A percentile compares a stretch with the other conserved stretches of the same genome.
These are phyloP conservation scores for Chenopodium album DNA, from an alignment of 148 eudicot species.

Conservation along the genomic window DNA sequence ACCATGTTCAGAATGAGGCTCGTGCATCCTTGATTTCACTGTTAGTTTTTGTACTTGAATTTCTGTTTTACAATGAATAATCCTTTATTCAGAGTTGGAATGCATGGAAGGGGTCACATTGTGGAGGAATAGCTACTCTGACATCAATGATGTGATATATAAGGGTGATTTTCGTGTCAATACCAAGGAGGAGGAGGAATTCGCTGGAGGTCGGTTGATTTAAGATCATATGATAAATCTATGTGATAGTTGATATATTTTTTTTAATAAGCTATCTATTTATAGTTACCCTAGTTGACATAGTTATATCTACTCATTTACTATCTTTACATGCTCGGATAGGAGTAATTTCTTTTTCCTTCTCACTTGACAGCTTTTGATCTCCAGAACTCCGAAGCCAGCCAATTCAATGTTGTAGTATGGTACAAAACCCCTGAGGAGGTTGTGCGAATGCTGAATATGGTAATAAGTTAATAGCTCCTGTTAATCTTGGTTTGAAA, in stretches of 20 bases:
- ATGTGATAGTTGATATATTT: no score
- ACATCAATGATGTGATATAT: constrained; percentile 63
- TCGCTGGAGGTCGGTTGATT: constrained; percentile 54
- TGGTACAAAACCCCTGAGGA: constrained; percentile 59
- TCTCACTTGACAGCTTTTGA: constrained; percentile 60
- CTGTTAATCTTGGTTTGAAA: neutral
- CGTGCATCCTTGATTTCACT: neutral
- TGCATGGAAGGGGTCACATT: constrained; percentile 54
- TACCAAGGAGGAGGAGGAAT: constrained; percentile 37
- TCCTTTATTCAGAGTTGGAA: constrained; percentile 40
- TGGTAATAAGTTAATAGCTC: constrained; percentile 46
- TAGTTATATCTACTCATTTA: no score
- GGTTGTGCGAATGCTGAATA: constrained; percentile 66
- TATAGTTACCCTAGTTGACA: no score
- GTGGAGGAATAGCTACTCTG: constrained; percentile 80
- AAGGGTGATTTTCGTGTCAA: constrained; percentile 46
- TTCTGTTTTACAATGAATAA: neutral
- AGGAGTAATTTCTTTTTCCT: neutral
- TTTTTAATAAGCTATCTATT: no score
- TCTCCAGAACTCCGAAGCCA: constrained; percentile 53
- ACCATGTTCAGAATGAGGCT: neutral
- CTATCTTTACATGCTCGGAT: neutral
- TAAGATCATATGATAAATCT: no score
- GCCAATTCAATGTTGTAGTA: constrained; percentile 55
- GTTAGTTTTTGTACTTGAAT: neutral